phyloP scores from a whole-genome alignment of 352 stramenopile genomes.

The Nothophytophthora sp. region DNA sequence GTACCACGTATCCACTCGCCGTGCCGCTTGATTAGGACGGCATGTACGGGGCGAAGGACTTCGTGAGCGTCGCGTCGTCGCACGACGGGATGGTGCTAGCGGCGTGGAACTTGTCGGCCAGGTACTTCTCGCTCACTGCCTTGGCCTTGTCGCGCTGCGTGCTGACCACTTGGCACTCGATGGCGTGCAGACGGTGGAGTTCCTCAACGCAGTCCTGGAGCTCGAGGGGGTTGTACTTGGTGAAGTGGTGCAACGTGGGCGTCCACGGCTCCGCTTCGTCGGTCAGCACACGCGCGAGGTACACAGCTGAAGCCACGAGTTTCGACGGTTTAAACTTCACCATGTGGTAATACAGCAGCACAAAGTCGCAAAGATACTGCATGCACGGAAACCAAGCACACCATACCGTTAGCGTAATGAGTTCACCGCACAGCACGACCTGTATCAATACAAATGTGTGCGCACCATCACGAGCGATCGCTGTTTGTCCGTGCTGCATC shows the following conservation, averaged over 20 bases:
- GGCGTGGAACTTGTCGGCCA: constrained; percentile 63
- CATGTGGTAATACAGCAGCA: constrained; percentile 73
- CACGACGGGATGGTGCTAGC: constrained; percentile 52
- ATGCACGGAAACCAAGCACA: constrained; percentile 3
- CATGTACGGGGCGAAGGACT: constrained; percentile 49
- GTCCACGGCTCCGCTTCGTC: constrained; percentile 66
- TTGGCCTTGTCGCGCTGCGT: constrained; percentile 79
- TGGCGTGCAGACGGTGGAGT: constrained; percentile 58
- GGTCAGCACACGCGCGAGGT: constrained; percentile 72
- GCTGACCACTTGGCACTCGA: constrained; percentile 60
- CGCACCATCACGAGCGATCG: constrained; percentile 62
- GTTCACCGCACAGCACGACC: constrained; percentile 2
- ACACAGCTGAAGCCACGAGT: constrained; percentile 73
- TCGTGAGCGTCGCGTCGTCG: constrained; percentile 39
- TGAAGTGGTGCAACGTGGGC: constrained; percentile 81
- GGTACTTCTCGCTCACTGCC: constrained; percentile 83
- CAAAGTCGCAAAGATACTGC: constrained; percentile 78
- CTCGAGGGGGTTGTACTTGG: constrained; percentile 72
- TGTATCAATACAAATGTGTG: background rate
- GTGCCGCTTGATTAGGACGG: constrained; percentile 15
- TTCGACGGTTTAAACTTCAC: constrained; percentile 71
- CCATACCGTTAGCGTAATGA: background rate
- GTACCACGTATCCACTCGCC: constrained; percentile 5
- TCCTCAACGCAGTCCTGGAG: constrained; percentile 67
- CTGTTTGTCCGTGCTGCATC: constrained; percentile 57